Base-by-base conservation (phyloP, 2,329 filamentous ascomycete genomes). In the Arthrobotrys iridis region DNA sequence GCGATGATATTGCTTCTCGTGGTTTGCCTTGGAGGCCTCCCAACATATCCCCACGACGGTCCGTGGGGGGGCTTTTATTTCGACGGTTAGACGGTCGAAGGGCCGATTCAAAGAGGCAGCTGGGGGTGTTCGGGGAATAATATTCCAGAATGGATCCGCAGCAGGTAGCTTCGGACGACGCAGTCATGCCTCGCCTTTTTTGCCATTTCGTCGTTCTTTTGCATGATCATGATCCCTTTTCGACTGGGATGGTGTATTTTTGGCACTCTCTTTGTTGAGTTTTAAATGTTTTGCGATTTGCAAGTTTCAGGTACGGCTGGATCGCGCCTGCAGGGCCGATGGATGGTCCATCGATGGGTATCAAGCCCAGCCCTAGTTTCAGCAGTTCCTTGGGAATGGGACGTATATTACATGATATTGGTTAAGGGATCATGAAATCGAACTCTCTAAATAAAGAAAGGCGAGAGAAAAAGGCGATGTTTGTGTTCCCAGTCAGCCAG, bases 281-380 rank as follows among this genome's bases (percentile, higher is more conserved):
- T 70, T 70, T 70, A 70, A 70, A 70, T 8, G 30, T 66, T n/a
- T 33, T 62, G 55, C 52, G 60, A 46, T 66, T 71, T 48, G 66
- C 30, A 30, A 37, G 57, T 68, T 67, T 67, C 71, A 75, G 71
- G 71, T 75, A 75, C 71, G 71, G 71, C 71, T 75, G 48, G 66
- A 71, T 60, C 65, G 55, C 35, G 37, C 52, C 62, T 70, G 65
- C 52, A 59, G 28, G 65, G 65, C 43, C 40, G 55, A 71, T 26
- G 40, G 58, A 58, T 24, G 45, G 65, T 24, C 40, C 45, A 71
- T 35, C 20, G 58, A 63, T 46, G 59, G 46, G 48, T 48, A 62
- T 62, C 58, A 26, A 46, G 22, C 52, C n/a, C 45, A 30, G 20
- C 43, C 45, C 52, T 43, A 60, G 64, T 68, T 68, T 59, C 52